A percentile compares a stretch with the other conserved stretches of the same genome.
These are phyloP conservation scores for Pleurotus pulmonarius DNA, from an alignment of 768 basidiomycete genomes.

Conservation along the genomic window DNA sequence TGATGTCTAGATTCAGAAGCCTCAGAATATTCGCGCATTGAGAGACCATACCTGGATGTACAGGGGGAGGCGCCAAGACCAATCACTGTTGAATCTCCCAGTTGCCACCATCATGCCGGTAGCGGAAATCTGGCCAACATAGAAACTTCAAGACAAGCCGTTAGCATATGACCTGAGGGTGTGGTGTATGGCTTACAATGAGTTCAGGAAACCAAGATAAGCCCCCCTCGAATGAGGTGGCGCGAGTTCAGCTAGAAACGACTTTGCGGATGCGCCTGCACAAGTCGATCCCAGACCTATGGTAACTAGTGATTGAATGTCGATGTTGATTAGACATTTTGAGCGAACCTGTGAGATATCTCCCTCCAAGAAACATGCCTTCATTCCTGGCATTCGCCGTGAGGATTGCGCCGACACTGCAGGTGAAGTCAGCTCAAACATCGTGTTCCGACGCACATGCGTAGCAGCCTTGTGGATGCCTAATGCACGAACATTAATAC, in stretches of 20 bases:
- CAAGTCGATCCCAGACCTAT: slow-evolving; percentile 38
- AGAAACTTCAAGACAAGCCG: slow-evolving; percentile 28
- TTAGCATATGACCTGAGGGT: neutral
- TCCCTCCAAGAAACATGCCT: slow-evolving; percentile 43
- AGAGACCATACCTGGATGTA: slow-evolving; percentile 37
- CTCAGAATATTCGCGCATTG: neutral
- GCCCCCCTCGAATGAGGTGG: slow-evolving; percentile 45
- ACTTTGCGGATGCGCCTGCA: slow-evolving; percentile 46
- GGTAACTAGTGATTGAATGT: neutral
- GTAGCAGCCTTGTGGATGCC: neutral
- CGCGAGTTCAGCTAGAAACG: slow-evolving; percentile 47
- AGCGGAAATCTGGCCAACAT: slow-evolving; percentile 52
- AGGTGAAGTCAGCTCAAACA: slow-evolving; percentile 1
- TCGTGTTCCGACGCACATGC: neutral
- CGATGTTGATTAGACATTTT: too few relatives aligned
- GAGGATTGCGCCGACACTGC: slow-evolving; percentile 42
- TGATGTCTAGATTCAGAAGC: neutral
- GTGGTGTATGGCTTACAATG: slow-evolving; percentile 32
- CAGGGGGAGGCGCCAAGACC: slow-evolving; percentile 48
- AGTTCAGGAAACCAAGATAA: slow-evolving; percentile 49
- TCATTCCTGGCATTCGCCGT: slow-evolving; percentile 44
- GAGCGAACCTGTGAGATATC: slow-evolving; percentile 43
- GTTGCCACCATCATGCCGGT: slow-evolving; percentile 55
- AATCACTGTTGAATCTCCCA: slow-evolving; percentile 34
- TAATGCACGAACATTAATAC: slow-evolving; percentile 34